Evolutionary conservation across 2,329 filamentous ascomycete species (phyloP).

Genomic region (Cytospora leucostoma): DNA sequence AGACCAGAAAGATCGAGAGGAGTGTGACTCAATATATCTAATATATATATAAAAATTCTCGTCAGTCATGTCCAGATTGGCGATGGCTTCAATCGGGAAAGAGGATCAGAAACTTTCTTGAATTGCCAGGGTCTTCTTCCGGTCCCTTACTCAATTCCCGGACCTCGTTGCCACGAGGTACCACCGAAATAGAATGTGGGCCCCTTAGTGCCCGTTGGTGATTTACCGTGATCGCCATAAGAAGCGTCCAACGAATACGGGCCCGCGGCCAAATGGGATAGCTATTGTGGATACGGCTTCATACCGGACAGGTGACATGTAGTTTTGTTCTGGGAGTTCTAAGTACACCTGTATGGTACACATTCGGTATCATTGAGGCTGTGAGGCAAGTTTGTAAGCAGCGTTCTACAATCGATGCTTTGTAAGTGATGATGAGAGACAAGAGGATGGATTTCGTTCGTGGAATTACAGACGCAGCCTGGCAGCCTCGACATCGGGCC

Average conservation of each 20-base stretch:
- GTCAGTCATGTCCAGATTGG: slow-evolving; percentile 11
- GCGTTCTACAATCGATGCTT: neutral
- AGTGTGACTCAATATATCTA: neutral
- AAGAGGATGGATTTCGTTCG: neutral
- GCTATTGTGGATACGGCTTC: slow-evolving; percentile 6
- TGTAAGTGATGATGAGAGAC: no score
- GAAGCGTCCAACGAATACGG: slow-evolving; percentile 7
- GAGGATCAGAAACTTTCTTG: neutral
- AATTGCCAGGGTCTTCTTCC: slow-evolving; percentile 14
- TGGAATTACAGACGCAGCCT: no score
- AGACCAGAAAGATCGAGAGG: neutral
- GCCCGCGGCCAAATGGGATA: slow-evolving; percentile 1
- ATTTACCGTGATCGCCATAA: neutral
- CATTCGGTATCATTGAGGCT: no score
- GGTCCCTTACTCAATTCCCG: slow-evolving; percentile 11
- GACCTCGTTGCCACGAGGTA: slow-evolving; percentile 11
- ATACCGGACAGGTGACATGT: no score
- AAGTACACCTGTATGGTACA: no score
- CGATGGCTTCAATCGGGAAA: slow-evolving; percentile 7
- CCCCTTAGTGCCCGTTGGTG: no score
- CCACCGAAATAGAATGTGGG: neutral
- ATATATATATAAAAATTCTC: neutral
- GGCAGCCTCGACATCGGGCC: neutral
- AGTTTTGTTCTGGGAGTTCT: no score
- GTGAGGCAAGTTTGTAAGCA: neutral